Conservation (phyloP, 768 basidiomycete species). For the Trametes cinnabarina region DNA sequence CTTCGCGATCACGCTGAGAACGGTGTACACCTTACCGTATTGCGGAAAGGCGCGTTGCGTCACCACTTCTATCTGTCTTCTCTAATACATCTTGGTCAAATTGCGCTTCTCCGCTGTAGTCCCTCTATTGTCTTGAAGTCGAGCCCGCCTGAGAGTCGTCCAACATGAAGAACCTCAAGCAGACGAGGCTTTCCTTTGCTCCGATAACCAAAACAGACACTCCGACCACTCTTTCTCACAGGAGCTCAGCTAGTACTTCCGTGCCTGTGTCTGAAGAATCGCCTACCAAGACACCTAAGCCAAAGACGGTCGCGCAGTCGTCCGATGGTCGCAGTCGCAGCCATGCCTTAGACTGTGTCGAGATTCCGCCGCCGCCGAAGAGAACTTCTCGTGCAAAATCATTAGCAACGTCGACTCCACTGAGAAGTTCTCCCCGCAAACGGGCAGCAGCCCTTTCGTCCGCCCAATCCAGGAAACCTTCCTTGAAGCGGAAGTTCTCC, state of each 20-base stretch:
- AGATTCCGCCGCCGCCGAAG: constrained; percentile 26
- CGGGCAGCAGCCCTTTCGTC: neutral
- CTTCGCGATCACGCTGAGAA: neutral
- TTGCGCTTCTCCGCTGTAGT: neutral
- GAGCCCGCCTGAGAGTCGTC: neutral
- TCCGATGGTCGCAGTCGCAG: constrained; percentile 8
- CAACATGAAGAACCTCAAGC: constrained; percentile 13
- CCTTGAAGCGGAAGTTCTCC: constrained; percentile 4
- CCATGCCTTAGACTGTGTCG: constrained; percentile 27
- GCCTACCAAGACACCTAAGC: neutral
- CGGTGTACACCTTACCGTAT: neutral
- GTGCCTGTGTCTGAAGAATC: constrained; percentile 12
- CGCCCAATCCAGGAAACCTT: neutral
- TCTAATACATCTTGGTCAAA: no score
- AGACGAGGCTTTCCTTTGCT: constrained; percentile 22
- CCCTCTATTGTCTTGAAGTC: no score
- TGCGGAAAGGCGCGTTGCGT: no score
- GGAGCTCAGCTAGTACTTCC: constrained; percentile 7
- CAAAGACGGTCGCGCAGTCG: constrained; percentile 7
- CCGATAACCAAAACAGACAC: constrained; percentile 18
- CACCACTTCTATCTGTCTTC: no score
- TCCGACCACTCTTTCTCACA: constrained; percentile 5
- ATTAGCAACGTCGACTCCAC: neutral
- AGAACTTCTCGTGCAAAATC: neutral
- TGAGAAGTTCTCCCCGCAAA: neutral